A percentile compares a stretch with the other conserved stretches of the same genome.
Conservation (phyloP, 2,329 filamentous ascomycete species). For the Juglanconis sp. region DNA sequence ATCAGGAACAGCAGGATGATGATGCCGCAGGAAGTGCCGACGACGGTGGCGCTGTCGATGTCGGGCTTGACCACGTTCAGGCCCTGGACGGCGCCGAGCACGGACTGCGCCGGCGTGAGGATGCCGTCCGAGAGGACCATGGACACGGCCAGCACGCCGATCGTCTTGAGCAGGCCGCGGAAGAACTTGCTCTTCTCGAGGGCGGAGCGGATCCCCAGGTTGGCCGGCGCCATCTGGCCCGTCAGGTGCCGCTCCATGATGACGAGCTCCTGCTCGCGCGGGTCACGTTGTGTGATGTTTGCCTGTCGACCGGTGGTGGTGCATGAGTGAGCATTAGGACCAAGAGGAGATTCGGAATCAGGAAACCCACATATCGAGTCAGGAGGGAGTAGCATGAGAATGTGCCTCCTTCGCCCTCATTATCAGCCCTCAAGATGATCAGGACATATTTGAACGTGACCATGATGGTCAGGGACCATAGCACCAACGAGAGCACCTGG, state of each 20-base stretch:
- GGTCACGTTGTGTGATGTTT: slow-evolving; percentile 61
- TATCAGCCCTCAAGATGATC: slow-evolving; percentile 61
- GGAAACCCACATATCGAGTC: slow-evolving; percentile 43
- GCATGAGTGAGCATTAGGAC: not conserved
- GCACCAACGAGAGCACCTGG: slow-evolving; percentile 61
- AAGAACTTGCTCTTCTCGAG: slow-evolving; percentile 55
- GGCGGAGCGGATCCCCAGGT: slow-evolving; percentile 48
- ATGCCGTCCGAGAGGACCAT: slow-evolving; percentile 64
- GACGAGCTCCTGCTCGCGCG: slow-evolving; percentile 51
- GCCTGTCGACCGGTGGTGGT: slow-evolving; percentile 26
- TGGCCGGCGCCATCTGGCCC: slow-evolving; percentile 49
- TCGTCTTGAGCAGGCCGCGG: slow-evolving; percentile 52
- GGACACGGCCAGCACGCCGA: slow-evolving; percentile 62
- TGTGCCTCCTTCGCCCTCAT: slow-evolving; percentile 67
- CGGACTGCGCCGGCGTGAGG: slow-evolving; percentile 64
- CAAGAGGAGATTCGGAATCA: not conserved
- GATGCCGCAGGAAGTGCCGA: slow-evolving; percentile 62
- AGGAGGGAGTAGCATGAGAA: slow-evolving; percentile 65
- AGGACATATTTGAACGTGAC: slow-evolving; percentile 66
- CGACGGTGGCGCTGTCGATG: slow-evolving; percentile 54
- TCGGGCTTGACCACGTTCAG: slow-evolving; percentile 53
- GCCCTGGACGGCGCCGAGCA: slow-evolving; percentile 65
- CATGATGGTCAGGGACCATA: slow-evolving; percentile 67
- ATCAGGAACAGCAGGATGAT: slow-evolving; percentile 59
- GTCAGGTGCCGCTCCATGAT: slow-evolving; percentile 57